These are phyloP conservation scores for Sporothrix protearum DNA, from an alignment of 2,329 filamentous ascomycete genomes.

Conservation along the genomic window DNA sequence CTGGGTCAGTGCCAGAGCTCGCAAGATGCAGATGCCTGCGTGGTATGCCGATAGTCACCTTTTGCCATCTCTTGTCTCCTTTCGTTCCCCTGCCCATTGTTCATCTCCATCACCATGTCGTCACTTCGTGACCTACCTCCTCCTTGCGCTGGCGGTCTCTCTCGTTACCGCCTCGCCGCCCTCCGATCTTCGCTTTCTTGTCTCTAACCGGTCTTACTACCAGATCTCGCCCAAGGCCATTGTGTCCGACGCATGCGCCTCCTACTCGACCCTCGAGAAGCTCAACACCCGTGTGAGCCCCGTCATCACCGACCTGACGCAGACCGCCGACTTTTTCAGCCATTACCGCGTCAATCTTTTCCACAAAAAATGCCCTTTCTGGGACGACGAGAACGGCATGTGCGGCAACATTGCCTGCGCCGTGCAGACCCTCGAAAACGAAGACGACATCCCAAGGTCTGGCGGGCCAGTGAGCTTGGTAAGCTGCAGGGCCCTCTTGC, in stretches of 20 bases:
- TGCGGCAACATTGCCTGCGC: slow-evolving; percentile 97
- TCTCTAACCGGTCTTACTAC: slow-evolving; percentile 41
- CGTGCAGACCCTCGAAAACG: slow-evolving; percentile 90
- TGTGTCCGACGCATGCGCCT: slow-evolving; percentile 90
- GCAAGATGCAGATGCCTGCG: slow-evolving; percentile 46
- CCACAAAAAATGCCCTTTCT: slow-evolving; percentile 92
- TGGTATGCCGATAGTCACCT: slow-evolving; percentile 44
- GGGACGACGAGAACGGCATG: slow-evolving; percentile 88
- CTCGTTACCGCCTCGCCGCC: slow-evolving; percentile 23
- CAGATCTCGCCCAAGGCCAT: slow-evolving; percentile 86
- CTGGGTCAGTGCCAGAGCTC: slow-evolving; percentile 45
- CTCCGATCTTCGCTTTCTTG: slow-evolving; percentile 29
- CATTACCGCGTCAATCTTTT: slow-evolving; percentile 95
- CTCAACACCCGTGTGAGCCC: slow-evolving; percentile 77
- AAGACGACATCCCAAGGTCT: slow-evolving; percentile 86
- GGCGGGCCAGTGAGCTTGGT: slow-evolving; percentile 86
- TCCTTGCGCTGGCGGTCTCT: slow-evolving; percentile 24
- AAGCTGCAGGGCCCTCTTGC: slow-evolving; percentile 89
- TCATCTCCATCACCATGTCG: slow-evolving; percentile 23
- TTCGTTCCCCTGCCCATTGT: slow-evolving; percentile 21
- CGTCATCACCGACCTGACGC: slow-evolving; percentile 73
- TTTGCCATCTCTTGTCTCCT: slow-evolving; percentile 27
- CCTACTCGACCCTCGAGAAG: slow-evolving; percentile 82
- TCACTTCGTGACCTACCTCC: slow-evolving; percentile 12
- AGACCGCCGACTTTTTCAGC: slow-evolving; percentile 93